Base-by-base conservation (phyloP, 768 basidiomycete species). In the Phanerochaete carnosa region DNA sequence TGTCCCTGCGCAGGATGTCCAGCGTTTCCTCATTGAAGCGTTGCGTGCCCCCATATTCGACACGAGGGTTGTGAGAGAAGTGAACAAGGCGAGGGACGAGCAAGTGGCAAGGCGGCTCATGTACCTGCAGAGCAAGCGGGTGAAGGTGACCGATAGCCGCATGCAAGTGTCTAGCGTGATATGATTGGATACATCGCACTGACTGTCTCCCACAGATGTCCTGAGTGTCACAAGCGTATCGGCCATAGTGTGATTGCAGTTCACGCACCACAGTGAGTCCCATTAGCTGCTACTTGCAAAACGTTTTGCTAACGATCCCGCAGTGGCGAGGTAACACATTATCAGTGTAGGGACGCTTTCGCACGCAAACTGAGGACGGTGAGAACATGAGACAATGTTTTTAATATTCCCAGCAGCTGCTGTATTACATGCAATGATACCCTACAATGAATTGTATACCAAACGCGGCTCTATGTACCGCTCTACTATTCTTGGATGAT, bases 251-350 rank as follows among this genome's bases (percentile, higher is more conserved):
- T 95, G 33, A 95, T 98, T 65, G 94, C 94, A 0, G 92, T 96
- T 1, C 95, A 98, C 78, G 79, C 88, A 8, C 95, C 95, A 43
- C 82, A 85, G 93, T 91, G 66, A 69, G 87, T 67, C 7, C 19
- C 5, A 3, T 11, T 16, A 4, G 4, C 12, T 57, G 33, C 37
- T 19, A 22, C 13, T 6, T 30, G 22, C 30, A 9, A 26, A 9
- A 54, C 1, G n/a, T 51, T 3, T 45, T 8, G 6, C 35, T 23
- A 3, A 39, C 65, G 58, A 30, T 60, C 59, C 54, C 64, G 35
- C 66, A 97, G 95, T 52, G 95, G 95, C 9, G 94, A 96, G 74
- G 95, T 97, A 2, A 98, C 95, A 0, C 96, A 98, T 74, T 95
- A 95, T 72, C 92, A 96, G 63, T 98, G 95, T 70, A 88, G 94